Evolutionary conservation across 306 rosid genomes (phyloP).

Genomic region (Adenanthera pavonina): DNA sequence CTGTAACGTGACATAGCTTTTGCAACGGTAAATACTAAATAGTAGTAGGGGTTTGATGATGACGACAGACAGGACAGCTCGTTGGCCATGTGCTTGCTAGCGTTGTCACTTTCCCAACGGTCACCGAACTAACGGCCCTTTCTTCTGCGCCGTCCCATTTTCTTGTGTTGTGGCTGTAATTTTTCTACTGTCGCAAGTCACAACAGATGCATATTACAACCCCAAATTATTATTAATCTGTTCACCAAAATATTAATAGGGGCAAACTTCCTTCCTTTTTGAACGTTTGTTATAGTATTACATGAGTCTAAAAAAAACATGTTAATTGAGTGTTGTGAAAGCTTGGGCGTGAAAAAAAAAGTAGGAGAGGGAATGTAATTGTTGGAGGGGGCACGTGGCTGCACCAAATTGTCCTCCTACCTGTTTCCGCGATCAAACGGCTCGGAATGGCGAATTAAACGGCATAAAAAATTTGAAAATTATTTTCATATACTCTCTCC

Average conservation of each 20-base stretch:
- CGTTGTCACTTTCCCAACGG: conserved; percentile 58
- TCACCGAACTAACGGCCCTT: conserved; percentile 49
- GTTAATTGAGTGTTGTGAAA: not conserved
- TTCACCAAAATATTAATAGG: not conserved
- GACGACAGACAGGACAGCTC: conserved; percentile 24
- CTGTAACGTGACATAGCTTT: not conserved
- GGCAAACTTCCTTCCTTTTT: too few species aligned
- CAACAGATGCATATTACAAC: too few species aligned
- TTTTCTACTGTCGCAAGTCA: too few species aligned
- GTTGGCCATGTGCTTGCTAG: conserved; percentile 25
- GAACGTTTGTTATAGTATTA: too few species aligned
- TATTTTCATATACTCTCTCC: too few species aligned
- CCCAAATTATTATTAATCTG: conserved; percentile 8
- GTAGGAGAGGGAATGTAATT: not conserved
- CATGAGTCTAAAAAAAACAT: too few species aligned
- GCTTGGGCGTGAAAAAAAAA: not conserved
- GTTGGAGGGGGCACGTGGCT: conserved; percentile 3
- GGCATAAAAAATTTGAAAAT: not conserved
- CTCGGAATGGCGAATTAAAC: conserved; percentile 1
- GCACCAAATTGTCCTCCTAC: not conserved
- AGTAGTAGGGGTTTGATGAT: not conserved
- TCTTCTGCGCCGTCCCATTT: conserved; percentile 31
- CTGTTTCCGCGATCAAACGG: conserved; percentile 12
- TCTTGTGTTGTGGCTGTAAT: not conserved
- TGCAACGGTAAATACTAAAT: not conserved